Conservation (phyloP, 2,329 filamentous ascomycete genomes). For the Penicillium brevicompactum region DNA sequence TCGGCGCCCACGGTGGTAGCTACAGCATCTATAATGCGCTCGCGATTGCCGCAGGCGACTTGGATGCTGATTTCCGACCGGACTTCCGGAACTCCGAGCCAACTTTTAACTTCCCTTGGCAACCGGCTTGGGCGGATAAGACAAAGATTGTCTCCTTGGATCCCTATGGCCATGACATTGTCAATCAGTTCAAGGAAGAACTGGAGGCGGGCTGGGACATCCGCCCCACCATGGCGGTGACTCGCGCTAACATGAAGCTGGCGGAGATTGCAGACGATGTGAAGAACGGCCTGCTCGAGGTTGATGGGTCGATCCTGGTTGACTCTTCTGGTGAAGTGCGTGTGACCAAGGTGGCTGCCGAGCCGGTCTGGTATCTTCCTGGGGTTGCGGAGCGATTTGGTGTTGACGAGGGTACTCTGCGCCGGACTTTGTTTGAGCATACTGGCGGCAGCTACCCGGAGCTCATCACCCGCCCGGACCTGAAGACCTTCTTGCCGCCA, state of each 20-base stretch:
- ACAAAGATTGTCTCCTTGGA: slow-evolving; percentile 99
- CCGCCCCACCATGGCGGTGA: slow-evolving; percentile 87
- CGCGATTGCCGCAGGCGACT: slow-evolving; percentile 86
- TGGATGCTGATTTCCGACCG: slow-evolving; percentile 77
- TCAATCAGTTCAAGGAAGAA: slow-evolving; percentile 74
- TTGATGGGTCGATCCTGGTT: slow-evolving; percentile 87
- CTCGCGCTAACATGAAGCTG: slow-evolving; percentile 93
- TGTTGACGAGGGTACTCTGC: slow-evolving; percentile 83
- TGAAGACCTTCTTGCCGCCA: slow-evolving; percentile 93
- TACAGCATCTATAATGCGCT: slow-evolving; percentile 96
- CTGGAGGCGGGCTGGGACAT: slow-evolving; percentile 75
- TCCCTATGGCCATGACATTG: slow-evolving; percentile 85
- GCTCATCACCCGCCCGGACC: slow-evolving; percentile 89
- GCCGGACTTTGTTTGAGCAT: slow-evolving; percentile 88
- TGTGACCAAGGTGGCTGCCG: slow-evolving; percentile 95
- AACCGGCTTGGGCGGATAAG: slow-evolving; percentile 83
- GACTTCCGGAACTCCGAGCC: slow-evolving; percentile 87
- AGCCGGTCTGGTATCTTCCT: slow-evolving; percentile 87
- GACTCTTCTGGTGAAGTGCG: slow-evolving; percentile 84
- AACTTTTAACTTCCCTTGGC: slow-evolving; percentile 84
- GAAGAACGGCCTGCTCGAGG: slow-evolving; percentile 69
- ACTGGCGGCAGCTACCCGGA: slow-evolving; percentile 96
- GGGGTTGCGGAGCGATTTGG: slow-evolving; percentile 91
- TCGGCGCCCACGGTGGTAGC: slow-evolving; percentile 79
- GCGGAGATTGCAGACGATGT: slow-evolving; percentile 92